Conservation (phyloP, 495 filamentous ascomycete genomes). For the Aspergillus avenaceus region DNA sequence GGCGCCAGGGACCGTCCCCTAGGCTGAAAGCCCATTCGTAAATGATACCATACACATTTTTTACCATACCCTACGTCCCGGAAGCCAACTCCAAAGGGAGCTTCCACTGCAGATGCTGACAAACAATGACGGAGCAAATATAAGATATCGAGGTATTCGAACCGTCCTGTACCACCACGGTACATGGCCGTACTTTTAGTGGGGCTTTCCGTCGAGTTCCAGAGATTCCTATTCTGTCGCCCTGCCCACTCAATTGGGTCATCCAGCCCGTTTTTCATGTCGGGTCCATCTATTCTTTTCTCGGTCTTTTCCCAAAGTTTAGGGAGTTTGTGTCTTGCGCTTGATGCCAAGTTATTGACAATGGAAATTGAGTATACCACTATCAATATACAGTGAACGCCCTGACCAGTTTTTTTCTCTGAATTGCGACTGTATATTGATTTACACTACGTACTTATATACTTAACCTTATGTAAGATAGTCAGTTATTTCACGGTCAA, state of each 20-base stretch:
- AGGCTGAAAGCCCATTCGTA: not conserved
- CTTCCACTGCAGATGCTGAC: not conserved
- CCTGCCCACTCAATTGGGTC: constrained; percentile 1
- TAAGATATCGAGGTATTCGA: constrained; percentile 8
- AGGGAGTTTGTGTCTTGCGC: not conserved
- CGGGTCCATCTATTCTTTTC: not conserved
- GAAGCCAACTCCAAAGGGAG: not conserved
- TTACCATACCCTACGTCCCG: not conserved
- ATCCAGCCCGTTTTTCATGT: constrained; percentile 5
- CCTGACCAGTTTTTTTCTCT: not conserved
- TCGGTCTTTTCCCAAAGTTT: not conserved
- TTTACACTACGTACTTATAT: too few species aligned
- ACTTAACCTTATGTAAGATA: too few species aligned
- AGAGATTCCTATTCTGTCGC: constrained; percentile 13
- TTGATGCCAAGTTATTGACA: not conserved
- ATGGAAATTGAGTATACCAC: not conserved
- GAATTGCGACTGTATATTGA: not conserved
- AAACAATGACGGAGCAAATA: not conserved
- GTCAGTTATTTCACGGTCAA: not conserved
- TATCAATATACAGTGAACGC: not conserved
- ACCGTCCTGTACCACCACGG: constrained; percentile 4
- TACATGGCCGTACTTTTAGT: constrained; percentile 2
- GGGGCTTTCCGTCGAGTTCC: constrained; percentile 15
- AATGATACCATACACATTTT: constrained; percentile 1
- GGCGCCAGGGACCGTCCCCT: constrained; percentile 19